phyloP scores from a whole-genome alignment of 2,329 filamentous ascomycete genomes.

The Penicillium griseofulvum region DNA sequence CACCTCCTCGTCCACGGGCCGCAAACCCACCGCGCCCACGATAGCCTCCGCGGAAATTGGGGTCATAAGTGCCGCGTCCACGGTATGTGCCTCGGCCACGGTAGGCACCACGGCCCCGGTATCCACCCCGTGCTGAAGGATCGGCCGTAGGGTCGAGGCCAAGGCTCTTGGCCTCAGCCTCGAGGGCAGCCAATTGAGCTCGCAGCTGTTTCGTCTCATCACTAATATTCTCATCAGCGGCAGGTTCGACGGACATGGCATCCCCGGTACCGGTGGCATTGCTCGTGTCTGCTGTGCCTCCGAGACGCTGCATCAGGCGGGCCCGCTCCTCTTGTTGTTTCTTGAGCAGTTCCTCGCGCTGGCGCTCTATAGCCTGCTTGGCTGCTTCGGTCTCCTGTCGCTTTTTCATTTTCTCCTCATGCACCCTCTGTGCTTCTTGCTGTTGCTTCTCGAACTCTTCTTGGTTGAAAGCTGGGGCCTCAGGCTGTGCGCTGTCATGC shows the following conservation, averaged over 20 bases:
- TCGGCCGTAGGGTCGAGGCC: constrained; percentile 48
- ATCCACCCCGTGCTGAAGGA: constrained; percentile 31
- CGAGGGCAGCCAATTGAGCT: constrained; percentile 54
- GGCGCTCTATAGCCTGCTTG: constrained; percentile 53
- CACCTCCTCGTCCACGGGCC: constrained; percentile 46
- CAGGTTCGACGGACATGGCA: constrained; percentile 18
- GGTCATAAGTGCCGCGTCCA: constrained; percentile 43
- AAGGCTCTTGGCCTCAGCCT: constrained; percentile 55
- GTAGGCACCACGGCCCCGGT: constrained; percentile 37
- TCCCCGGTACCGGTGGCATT: constrained; percentile 27
- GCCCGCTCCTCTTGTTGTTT: constrained; percentile 56
- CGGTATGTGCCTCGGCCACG: constrained; percentile 42
- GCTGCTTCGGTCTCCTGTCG: constrained; percentile 53
- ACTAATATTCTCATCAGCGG: constrained; percentile 38
- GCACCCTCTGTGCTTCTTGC: constrained; percentile 55
- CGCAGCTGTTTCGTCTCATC: constrained; percentile 54
- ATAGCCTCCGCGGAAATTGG: constrained; percentile 39
- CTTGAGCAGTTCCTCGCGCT: constrained; percentile 50
- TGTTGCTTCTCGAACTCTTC: constrained; percentile 56
- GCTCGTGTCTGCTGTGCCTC: constrained; percentile 37
- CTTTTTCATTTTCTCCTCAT: constrained; percentile 55
- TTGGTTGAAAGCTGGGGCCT: constrained; percentile 50
- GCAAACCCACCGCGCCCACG: constrained; percentile 44
- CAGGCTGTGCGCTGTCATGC: constrained; percentile 28
- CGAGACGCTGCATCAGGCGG: constrained; percentile 50